Percentiles rank a stretch among this genome's conserved stretches.
These are phyloP conservation scores for Dendrocalamus sinicus DNA, from an alignment of 176 grass and related monocot species.

Conservation along the genomic window DNA sequence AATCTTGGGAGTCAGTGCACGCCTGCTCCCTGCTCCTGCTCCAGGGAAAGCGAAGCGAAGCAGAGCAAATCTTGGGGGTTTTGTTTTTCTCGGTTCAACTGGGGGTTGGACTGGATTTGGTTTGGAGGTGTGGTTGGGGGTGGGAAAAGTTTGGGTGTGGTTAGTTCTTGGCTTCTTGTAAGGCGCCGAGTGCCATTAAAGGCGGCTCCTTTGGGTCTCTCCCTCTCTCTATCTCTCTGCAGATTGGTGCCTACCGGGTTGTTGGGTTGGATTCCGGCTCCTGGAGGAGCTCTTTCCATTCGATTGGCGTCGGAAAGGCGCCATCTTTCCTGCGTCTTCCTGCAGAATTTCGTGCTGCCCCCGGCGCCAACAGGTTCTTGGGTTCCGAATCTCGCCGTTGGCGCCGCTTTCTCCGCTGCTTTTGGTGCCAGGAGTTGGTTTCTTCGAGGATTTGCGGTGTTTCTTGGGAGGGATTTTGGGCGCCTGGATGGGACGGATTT, in stretches of 20 bases:
- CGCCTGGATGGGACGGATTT: slow-evolving; percentile 46
- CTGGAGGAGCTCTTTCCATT: background rate
- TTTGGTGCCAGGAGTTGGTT: background rate
- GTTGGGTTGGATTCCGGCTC: slow-evolving; percentile 9
- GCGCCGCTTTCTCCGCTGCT: background rate
- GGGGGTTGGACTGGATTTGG: slow-evolving; percentile 53
- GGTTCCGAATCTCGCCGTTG: slow-evolving; percentile 34
- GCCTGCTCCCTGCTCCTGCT: background rate
- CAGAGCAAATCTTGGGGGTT: slow-evolving; percentile 39
- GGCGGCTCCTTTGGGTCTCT: background rate
- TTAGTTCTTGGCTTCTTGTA: slow-evolving; percentile 53
- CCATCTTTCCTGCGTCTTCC: background rate
- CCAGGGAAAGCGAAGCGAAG: background rate
- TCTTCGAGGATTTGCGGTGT: slow-evolving; percentile 33
- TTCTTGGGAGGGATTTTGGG: slow-evolving; percentile 34
- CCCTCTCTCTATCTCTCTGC: background rate
- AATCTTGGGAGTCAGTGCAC: slow-evolving; percentile 40
- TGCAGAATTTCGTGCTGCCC: slow-evolving; percentile 33
- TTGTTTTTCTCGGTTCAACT: background rate
- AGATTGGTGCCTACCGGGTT: slow-evolving; percentile 37
- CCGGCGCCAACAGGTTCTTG: background rate
- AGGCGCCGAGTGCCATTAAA: slow-evolving; percentile 53
- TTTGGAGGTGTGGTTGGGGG: slow-evolving; percentile 48
- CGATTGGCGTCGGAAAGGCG: slow-evolving; percentile 5
- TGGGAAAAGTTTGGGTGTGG: slow-evolving; percentile 37